These are phyloP conservation scores for Penicillium rolfsii DNA, from an alignment of 2,329 filamentous ascomycete genomes.

Conservation along the genomic window DNA sequence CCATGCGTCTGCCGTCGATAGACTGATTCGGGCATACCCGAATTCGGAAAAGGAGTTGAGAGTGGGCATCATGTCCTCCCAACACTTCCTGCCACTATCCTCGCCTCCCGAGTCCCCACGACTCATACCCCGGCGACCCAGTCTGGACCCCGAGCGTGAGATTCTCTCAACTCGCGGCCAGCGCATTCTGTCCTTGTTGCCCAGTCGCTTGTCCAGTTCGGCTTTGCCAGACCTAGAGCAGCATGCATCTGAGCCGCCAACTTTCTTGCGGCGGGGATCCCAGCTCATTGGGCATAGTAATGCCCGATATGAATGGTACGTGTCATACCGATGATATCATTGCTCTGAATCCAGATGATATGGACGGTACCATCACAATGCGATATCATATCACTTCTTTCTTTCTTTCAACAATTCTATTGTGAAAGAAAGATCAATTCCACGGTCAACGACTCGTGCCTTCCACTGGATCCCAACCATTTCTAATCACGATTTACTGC, in stretches of 20 bases:
- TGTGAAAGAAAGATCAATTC: no score
- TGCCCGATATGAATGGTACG: constrained; percentile 75
- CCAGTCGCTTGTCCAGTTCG: constrained; percentile 31
- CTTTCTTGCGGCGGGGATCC: constrained; percentile 20
- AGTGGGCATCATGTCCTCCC: constrained; percentile 18
- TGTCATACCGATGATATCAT: neutral
- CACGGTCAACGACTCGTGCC: neutral
- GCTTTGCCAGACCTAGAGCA: constrained; percentile 24
- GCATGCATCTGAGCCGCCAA: constrained; percentile 10
- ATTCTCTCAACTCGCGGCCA: constrained; percentile 47
- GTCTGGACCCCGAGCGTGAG: constrained; percentile 40
- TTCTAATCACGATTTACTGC: neutral
- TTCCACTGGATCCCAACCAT: neutral
- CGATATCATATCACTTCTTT: neutral
- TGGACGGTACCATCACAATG: neutral
- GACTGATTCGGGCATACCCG: neutral
- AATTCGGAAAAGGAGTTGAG: neutral
- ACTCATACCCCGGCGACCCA: constrained; percentile 32
- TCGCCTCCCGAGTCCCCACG: constrained; percentile 18
- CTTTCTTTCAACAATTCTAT: no score
- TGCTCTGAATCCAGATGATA: neutral
- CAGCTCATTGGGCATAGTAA: constrained; percentile 82
- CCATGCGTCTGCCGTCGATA: neutral
- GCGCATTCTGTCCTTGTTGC: constrained; percentile 38
- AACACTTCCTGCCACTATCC: constrained; percentile 19